Evolutionary conservation across 75 land plant genomes (phyloP), one percentile per base, ranked within the genome.

Genomic region (Azolla pinnata): DNA sequence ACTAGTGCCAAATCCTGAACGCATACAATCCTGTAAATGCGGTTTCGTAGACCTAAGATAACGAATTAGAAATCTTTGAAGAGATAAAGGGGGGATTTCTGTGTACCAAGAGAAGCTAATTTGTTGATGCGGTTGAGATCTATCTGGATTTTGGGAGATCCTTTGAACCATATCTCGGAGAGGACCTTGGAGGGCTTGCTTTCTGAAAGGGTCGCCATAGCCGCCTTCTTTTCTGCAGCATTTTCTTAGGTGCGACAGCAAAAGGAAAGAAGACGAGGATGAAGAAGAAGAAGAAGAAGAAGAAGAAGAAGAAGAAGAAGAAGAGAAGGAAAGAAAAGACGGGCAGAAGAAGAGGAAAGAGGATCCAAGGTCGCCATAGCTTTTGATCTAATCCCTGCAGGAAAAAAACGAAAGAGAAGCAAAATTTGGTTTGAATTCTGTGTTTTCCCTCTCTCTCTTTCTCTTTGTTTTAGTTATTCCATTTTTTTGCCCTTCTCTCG

Each of bases 201-300:
- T 52, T 25, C 54, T 52, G 28, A 25, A 27, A 29, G 29, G 54
- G 14, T 2, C 28, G 54, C 18, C 54, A 52, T 52, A n/a, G n/a
- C n/a, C n/a, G n/a, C n/a, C n/a, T n/a, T n/a, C n/a, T n/a, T n/a
- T 7, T 23, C 54, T 52, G 25, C 54, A 10, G 29, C 54, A 52
- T 52, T 29, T 52, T 52, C 54, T 18, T 2, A 14, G 21, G 4
- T n/a, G n/a, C n/a, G n/a, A n/a, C n/a, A n/a, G n/a, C n/a, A n/a
- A n/a, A n/a, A n/a, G n/a, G n/a, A n/a, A 2, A 23, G 49, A 14
- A 38, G 42, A 7, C 42, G 42, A 38, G 7, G 42, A 7, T 14
- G 42, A 38, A 38, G 14, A 8, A 14, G 42, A 38, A 38, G 42
- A 38, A 8, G 42, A 14, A 8, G 42, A 38, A 38, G 12, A 14